Conservation (phyloP, 441 rosid species). For the Populus hybrid region DNA sequence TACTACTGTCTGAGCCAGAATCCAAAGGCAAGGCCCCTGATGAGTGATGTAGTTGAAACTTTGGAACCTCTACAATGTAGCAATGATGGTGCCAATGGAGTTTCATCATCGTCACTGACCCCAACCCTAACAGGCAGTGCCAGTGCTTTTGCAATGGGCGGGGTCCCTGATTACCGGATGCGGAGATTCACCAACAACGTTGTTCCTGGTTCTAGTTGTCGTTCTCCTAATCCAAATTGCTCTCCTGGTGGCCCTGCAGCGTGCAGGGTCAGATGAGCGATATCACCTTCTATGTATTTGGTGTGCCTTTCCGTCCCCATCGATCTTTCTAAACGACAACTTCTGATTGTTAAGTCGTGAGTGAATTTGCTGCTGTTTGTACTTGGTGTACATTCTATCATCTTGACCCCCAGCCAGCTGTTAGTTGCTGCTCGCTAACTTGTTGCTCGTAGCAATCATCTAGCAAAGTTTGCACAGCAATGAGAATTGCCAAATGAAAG, state of each 20-base stretch:
- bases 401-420: constrained; percentile 25
- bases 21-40: constrained; percentile 83
- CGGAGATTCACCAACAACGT: constrained; percentile 66
- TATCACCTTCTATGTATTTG: constrained; percentile 31
- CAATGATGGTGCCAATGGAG: constrained; percentile 40
- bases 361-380: constrained; percentile 33
- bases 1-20: constrained; percentile 93
- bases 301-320: constrained; percentile 34
- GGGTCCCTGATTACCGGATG: constrained; percentile 58
- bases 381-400: constrained; percentile 26
- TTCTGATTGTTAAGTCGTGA: constrained; percentile 33
- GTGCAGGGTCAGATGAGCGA: constrained; percentile 73
- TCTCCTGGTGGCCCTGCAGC: constrained; percentile 72
- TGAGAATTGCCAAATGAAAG: constrained; percentile 17
- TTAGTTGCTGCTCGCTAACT: constrained; percentile 27
- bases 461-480: constrained; percentile 13
- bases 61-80: constrained; percentile 79
- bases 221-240: constrained; percentile 76
- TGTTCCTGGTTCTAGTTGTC: constrained; percentile 77
- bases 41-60: constrained; percentile 42
- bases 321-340: constrained; percentile 24
- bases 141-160: constrained; percentile 67
- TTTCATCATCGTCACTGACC: constrained; percentile 30
- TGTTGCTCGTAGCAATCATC: constrained; percentile 30
- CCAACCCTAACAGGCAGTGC: constrained; percentile 34